Conservation (phyloP, 1,284 basidiomycete genomes). For the Cystobasidium sp. region DNA sequence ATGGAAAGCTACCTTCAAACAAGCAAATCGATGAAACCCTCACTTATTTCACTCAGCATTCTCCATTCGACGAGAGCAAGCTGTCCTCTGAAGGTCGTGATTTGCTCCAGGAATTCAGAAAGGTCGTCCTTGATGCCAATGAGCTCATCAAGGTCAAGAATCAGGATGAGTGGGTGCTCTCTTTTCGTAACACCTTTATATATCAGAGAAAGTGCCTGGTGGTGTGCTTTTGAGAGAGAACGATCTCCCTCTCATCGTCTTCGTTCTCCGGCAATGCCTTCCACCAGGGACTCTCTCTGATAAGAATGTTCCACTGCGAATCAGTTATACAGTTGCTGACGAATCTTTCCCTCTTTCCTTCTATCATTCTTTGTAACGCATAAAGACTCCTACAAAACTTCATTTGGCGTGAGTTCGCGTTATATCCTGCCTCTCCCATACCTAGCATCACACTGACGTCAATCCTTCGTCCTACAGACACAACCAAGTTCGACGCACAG, state of each 20-base stretch:
- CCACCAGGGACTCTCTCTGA: background rate
- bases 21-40: conserved; percentile 74
- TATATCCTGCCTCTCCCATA: background rate
- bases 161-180: conserved; percentile 26
- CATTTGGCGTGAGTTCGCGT: conserved; percentile 62
- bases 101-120: conserved; percentile 73
- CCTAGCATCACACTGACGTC: conserved; percentile 18
- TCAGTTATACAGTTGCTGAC: background rate
- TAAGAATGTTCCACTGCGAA: background rate
- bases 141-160: conserved; percentile 76
- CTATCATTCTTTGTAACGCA: no score
- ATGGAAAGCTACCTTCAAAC: conserved; percentile 47
- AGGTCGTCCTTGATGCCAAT: conserved; percentile 75
- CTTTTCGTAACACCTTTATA: no score
- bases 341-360: no score
- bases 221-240: no score
- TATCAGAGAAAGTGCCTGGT: no score
- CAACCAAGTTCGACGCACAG: conserved; percentile 64
- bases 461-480: conserved; percentile 56
- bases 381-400: conserved; percentile 61
- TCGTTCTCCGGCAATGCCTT: no score
- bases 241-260: no score
- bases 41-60: conserved; percentile 68
- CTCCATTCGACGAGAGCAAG: conserved; percentile 68
- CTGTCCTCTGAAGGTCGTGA: conserved; percentile 77